Conservation (phyloP, 768 basidiomycete species). For the Termitomyces sp. region DNA sequence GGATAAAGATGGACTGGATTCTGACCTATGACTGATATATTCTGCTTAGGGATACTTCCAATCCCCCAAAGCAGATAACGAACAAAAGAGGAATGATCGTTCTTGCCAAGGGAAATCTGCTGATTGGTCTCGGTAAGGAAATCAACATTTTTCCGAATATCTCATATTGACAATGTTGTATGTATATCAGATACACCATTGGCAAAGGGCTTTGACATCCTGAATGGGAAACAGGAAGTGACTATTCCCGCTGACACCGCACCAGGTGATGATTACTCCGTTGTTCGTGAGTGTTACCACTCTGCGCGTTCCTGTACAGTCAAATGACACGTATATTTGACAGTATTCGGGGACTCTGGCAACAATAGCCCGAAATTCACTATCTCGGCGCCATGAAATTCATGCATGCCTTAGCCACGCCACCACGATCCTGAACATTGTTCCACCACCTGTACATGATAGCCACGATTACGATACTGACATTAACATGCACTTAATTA, state of each 20-base stretch:
- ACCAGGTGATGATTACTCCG: constrained; percentile 27
- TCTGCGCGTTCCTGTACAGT: not conserved
- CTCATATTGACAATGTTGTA: constrained; percentile 1
- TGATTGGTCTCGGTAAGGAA: constrained; percentile 25
- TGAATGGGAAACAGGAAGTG: constrained; percentile 25
- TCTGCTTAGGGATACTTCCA: constrained; percentile 30
- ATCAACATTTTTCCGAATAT: not conserved
- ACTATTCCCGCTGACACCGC: constrained; percentile 26
- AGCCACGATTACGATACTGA: constrained; percentile 8
- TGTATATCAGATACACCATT: constrained; percentile 22
- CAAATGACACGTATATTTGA: not conserved
- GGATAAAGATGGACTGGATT: constrained; percentile 1
- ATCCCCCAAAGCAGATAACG: constrained; percentile 39
- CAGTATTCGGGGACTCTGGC: constrained; percentile 29
- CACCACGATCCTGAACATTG: constrained; percentile 2
- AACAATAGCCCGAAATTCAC: constrained; percentile 37
- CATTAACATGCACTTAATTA: constrained; percentile 6
- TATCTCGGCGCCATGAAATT: constrained; percentile 28
- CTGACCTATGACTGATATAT: not conserved
- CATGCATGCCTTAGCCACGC: not conserved
- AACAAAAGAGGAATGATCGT: constrained; percentile 37
- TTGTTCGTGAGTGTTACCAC: constrained; percentile 30
- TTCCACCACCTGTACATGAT: constrained; percentile 1
- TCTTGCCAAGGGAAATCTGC: constrained; percentile 28
- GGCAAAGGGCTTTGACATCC: constrained; percentile 31